These are phyloP conservation scores for Suillus hirtellus DNA, from an alignment of 768 basidiomycete species.

Conservation along the genomic window DNA sequence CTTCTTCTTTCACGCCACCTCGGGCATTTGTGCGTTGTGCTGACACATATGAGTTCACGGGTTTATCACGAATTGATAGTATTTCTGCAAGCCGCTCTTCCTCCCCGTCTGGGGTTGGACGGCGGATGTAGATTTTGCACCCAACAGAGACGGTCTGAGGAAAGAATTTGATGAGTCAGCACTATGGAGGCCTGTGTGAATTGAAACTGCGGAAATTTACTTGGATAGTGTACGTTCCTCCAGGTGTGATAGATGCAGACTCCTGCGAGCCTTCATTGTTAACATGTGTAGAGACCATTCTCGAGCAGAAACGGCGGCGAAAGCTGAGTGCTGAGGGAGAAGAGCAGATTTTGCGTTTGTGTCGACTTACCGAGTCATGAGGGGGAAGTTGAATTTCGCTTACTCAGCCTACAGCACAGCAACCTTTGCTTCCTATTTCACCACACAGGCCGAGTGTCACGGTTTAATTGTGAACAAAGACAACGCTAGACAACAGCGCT, in stretches of 20 bases:
- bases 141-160: slow-evolving; percentile 82
- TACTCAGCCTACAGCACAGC: slow-evolving; percentile 8
- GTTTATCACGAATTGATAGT: slow-evolving; percentile 90
- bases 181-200: slow-evolving; percentile 27
- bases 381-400: slow-evolving; percentile 5
- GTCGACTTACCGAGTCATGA: slow-evolving; percentile 8
- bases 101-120: slow-evolving; percentile 69
- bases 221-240: slow-evolving; percentile 76
- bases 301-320: background rate
- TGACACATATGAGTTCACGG: slow-evolving; percentile 56
- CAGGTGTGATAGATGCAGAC: slow-evolving; percentile 69
- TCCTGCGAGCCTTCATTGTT: slow-evolving; percentile 37
- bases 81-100: slow-evolving; percentile 97
- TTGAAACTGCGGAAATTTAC: slow-evolving; percentile 38
- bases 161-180: slow-evolving; percentile 37
- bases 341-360: background rate
- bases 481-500: background rate
- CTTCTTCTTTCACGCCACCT: slow-evolving; percentile 42
- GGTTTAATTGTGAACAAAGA: background rate
- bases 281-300: slow-evolving; percentile 32
- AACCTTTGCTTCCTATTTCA: background rate
- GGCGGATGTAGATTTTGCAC: slow-evolving; percentile 92
- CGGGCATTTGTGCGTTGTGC: slow-evolving; percentile 43
- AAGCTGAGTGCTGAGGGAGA: background rate
- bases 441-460: background rate